A percentile compares a stretch with the other conserved stretches of the same genome.
Evolutionary conservation across 805 yeast genomes (phyloP).

Genomic region (Saturnispora kantuleensis): DNA sequence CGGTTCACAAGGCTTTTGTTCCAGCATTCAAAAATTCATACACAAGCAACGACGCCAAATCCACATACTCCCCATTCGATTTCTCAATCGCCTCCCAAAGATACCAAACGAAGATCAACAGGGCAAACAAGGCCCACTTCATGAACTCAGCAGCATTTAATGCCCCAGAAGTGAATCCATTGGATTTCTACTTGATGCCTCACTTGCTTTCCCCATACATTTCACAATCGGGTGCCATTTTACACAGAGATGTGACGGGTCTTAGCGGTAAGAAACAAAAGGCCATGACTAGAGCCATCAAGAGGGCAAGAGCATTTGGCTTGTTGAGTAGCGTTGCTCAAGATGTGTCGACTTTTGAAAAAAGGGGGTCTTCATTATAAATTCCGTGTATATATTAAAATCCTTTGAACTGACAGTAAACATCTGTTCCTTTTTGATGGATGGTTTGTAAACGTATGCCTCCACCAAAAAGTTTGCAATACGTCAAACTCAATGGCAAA

Average conservation of each 20-base stretch:
- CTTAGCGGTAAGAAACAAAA: conserved; percentile 58
- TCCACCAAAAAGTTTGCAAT: conserved; percentile 67
- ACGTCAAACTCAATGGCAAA: conserved; percentile 70
- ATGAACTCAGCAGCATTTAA: conserved; percentile 26
- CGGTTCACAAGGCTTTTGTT: conserved; percentile 25
- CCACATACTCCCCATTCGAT: conserved; percentile 74
- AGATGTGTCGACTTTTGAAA: conserved; percentile 35
- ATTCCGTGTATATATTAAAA: conserved; percentile 7
- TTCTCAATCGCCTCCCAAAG: conserved; percentile 52
- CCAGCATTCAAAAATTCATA: conserved; percentile 29
- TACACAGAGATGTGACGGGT: conserved; percentile 64
- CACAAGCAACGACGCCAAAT: conserved; percentile 16
- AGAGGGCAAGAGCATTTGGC: conserved; percentile 74
- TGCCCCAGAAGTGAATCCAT: conserved; percentile 48
- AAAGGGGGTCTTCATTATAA: conserved; percentile 23
- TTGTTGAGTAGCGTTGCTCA: conserved; percentile 66
- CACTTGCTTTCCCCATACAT: conserved; percentile 55
- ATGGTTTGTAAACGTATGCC: conserved; percentile 57
- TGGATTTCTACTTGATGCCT: conserved; percentile 65
- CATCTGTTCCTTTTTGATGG: conserved; percentile 74
- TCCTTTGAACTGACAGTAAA: conserved; percentile 30
- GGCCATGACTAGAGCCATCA: conserved; percentile 62
- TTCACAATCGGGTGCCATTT: conserved; percentile 64
- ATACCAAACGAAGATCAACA: conserved; percentile 33
- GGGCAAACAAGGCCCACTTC: conserved; percentile 13